Base-by-base conservation (phyloP, 2,329 filamentous ascomycete genomes). In the Apiospora phragmitis region DNA sequence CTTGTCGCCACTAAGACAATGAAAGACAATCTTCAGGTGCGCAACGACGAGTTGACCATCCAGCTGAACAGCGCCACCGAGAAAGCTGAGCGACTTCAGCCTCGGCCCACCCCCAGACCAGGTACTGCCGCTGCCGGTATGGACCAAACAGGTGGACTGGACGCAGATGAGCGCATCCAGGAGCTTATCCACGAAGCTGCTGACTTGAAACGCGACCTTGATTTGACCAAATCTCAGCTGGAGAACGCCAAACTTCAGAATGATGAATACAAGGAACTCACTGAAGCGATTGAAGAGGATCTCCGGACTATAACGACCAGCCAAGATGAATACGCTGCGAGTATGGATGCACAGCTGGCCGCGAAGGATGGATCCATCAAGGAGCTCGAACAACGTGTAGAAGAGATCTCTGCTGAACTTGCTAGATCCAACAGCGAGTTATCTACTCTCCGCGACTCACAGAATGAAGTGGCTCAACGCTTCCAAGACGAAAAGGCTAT, bases 11-110 rank as follows among this genome's bases (percentile, higher is more conserved):
- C 92, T 32, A 97, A 97, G 85, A 97, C 95, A 1, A 93, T 90
- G 65, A 91, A 93, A 66, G 95, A 98, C 79, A 93, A 98, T 79
- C 86, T 99, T 1, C 95, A 98, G 80, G 89, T 91, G 43, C 90
- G 95, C 70, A 94, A 97, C 3, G 93, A 97, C 74, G 95, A 98
- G 82, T 84, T 99, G 69, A 92, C 92, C 35, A 93, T 97, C 70
- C 94, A 98, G 79, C 85, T 98, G 35, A 92, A 93, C 75, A 94
- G 92, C 77, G 94, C 95, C 0, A 94, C 98, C 80, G 96, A 98
- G 81, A 92, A 94, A 68, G 88, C 93, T 7, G 91, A 93, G 74
- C 89, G 94, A 41, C 85, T 98, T 70, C 94, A 96, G 74, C 92
- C 94, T n/a, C 89, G 92, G 70, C 92, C 93, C 5, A 93, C 91